Conservation (phyloP, 305 asterid genomes). For the Fraxinus dipetala region DNA sequence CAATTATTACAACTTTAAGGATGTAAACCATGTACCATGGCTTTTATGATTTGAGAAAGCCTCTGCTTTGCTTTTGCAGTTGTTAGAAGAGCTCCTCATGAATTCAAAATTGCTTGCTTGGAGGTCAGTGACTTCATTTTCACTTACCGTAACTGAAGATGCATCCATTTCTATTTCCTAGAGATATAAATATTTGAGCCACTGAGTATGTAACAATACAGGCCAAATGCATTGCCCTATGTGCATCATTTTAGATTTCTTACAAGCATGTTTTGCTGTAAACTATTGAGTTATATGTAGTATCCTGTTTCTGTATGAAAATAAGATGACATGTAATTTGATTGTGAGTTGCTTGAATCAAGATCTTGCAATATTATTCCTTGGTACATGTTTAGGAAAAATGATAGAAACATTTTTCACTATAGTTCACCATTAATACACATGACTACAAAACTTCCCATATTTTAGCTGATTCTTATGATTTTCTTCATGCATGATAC, state of each 20-base stretch:
- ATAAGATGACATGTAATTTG: too few species aligned
- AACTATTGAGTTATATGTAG: not conserved
- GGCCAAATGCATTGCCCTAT: too few species aligned
- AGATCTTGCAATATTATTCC: too few species aligned
- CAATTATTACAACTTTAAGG: not conserved
- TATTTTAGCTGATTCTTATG: not conserved
- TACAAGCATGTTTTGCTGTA: not conserved
- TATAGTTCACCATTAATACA: not conserved
- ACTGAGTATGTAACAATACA: not conserved
- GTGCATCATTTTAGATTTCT: not conserved
- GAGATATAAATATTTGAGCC: not conserved
- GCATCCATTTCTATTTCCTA: not conserved
- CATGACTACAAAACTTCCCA: not conserved
- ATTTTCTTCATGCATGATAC: not conserved
- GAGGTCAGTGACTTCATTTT: conserved; percentile 53
- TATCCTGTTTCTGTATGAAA: too few species aligned
- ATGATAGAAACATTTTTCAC: too few species aligned
- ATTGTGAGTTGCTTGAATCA: too few species aligned
- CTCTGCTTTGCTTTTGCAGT: conserved; percentile 56
- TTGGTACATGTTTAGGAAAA: too few species aligned
- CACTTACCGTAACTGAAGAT: not conserved
- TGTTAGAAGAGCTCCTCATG: conserved; percentile 96
- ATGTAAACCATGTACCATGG: not conserved
- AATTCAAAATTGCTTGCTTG: conserved; percentile 89
- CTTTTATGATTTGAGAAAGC: conserved; percentile 22